phyloP scores from a whole-genome alignment of 2,329 filamentous ascomycete species.

The Dichotomopilus funicola region DNA sequence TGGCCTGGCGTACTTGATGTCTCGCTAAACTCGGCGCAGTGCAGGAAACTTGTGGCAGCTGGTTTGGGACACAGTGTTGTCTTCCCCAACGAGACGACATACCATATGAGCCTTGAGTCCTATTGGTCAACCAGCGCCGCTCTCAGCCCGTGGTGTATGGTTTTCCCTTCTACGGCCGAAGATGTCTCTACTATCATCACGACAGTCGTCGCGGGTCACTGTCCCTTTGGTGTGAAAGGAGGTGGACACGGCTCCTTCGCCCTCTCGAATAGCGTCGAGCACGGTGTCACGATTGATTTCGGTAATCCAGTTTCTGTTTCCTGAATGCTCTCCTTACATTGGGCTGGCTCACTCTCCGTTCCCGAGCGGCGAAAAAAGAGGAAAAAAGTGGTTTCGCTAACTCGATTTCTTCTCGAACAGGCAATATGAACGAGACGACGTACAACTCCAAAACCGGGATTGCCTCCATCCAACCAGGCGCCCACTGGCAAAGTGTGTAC shows the following conservation, averaged over 20 bases:
- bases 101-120: neutral
- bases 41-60: no score
- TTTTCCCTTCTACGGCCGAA: slow-evolving; percentile 22
- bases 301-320: slow-evolving; percentile 11
- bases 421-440: slow-evolving; percentile 25
- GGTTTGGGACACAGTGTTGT: no score
- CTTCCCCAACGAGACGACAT: no score
- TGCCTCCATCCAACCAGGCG: slow-evolving; percentile 26
- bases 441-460: slow-evolving; percentile 20
- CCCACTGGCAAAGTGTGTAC: slow-evolving; percentile 35
- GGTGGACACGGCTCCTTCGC: slow-evolving; percentile 33
- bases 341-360: no score
- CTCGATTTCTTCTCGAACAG: no score
- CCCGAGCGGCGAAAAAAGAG: no score
- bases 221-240: slow-evolving; percentile 34
- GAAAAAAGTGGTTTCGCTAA: no score
- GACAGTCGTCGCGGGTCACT: slow-evolving; percentile 27
- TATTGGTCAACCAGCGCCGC: slow-evolving; percentile 17
- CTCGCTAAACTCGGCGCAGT: no score
- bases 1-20: no score
- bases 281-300: slow-evolving; percentile 35
- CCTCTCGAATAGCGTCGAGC: slow-evolving; percentile 31
- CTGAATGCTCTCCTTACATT: no score
- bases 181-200: slow-evolving; percentile 34
- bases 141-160: slow-evolving; percentile 16